phyloP scores from a whole-genome alignment of 2,329 filamentous ascomycete genomes.

The Aureobasidium zeae region DNA sequence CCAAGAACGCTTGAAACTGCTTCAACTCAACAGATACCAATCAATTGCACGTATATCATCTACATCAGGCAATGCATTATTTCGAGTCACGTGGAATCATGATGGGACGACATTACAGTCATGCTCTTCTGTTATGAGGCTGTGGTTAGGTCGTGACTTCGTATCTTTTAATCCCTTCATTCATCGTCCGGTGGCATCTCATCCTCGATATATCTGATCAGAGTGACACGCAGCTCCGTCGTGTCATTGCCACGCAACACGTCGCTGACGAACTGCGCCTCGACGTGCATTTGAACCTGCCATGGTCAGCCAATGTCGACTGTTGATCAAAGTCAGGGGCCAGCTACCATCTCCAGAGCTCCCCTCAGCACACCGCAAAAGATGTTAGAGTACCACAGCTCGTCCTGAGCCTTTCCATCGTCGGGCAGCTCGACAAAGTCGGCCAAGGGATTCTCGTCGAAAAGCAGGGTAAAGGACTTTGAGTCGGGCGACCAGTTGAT shows the following conservation, averaged over 20 bases:
- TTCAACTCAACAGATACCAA: not conserved
- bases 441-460: conserved; percentile 92
- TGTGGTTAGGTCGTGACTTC: conserved; percentile 7
- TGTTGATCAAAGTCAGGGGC: not conserved
- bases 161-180: conserved; percentile 34
- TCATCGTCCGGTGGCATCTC: conserved; percentile 96
- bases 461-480: conserved; percentile 91
- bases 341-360: conserved; percentile 79
- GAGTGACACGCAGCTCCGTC: conserved; percentile 89
- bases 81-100: too few relatives aligned
- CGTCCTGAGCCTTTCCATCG: conserved; percentile 88
- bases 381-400: conserved; percentile 98
- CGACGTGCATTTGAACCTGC: conserved; percentile 90
- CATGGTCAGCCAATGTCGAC: not conserved
- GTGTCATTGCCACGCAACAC: conserved; percentile 86
- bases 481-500: conserved; percentile 94
- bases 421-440: conserved; percentile 97
- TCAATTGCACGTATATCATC: not conserved
- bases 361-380: conserved; percentile 87
- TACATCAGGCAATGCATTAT: too few relatives aligned
- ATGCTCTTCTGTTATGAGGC: too few relatives aligned
- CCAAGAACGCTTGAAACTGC: not conserved
- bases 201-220: conserved; percentile 93
- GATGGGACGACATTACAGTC: too few relatives aligned
- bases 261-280: conserved; percentile 93